These are phyloP conservation scores for Kluyveromyces sp. DNA, from an alignment of 1,139 yeast genomes.

Conservation along the genomic window DNA sequence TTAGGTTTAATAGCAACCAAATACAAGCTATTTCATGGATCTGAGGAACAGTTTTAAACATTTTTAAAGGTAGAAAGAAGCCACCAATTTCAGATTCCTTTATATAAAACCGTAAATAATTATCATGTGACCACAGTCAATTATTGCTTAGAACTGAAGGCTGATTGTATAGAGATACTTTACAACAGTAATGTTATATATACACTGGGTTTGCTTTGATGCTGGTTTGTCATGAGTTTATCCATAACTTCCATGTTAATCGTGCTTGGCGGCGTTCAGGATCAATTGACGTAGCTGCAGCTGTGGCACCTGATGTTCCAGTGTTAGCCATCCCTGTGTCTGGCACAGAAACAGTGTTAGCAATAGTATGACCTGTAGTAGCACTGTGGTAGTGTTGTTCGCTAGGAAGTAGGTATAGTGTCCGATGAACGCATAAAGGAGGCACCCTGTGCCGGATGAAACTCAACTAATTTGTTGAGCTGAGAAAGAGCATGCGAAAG, in stretches of 20 bases:
- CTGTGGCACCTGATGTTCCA: constrained; percentile 14
- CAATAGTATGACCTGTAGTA: constrained; percentile 10
- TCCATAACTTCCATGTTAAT: constrained; percentile 27
- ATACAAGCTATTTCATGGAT: no score
- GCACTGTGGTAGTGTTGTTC: constrained; percentile 6
- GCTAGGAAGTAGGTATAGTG: constrained; percentile 6
- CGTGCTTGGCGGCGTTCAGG: constrained; percentile 9
- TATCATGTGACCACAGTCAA: not conserved
- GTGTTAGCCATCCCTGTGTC: constrained; percentile 8
- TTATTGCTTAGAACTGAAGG: not conserved
- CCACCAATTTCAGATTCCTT: no score
- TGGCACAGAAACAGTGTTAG: constrained; percentile 6
- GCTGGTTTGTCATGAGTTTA: constrained; percentile 24
- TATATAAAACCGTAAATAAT: no score
- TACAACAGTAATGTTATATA: constrained; percentile 10
- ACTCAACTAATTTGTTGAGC: constrained; percentile 22
- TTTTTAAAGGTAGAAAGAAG: no score
- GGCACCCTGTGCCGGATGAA: constrained; percentile 31
- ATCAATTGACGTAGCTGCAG: constrained; percentile 8
- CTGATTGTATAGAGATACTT: not conserved
- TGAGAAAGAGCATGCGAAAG: constrained; percentile 20
- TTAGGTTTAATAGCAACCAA: no score
- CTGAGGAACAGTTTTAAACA: no score
- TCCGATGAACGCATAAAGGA: constrained; percentile 15
- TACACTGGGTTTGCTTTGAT: constrained; percentile 28